These are phyloP conservation scores for Coleophoma eucalyptorum DNA, from an alignment of 2,329 filamentous ascomycete genomes.

Conservation along the genomic window DNA sequence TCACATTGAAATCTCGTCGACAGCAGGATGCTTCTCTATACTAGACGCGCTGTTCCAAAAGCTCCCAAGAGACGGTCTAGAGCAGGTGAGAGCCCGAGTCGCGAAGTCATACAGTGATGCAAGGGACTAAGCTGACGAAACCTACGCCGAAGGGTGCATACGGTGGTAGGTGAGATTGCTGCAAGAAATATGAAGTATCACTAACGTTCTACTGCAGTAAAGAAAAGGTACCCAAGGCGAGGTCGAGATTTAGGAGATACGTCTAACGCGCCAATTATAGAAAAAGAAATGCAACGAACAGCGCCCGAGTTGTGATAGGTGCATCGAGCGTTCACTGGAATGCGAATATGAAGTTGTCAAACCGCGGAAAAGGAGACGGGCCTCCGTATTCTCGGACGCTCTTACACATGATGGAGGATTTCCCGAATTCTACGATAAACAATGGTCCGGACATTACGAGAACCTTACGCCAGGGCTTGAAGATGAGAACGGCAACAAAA, in stretches of 20 bases:
- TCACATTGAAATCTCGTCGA: not conserved
- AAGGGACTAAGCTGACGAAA: conserved; percentile 10
- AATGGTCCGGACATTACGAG: conserved; percentile 18
- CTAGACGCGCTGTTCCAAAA: conserved; percentile 53
- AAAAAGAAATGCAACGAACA: conserved; percentile 30
- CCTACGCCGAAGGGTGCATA: conserved; percentile 22
- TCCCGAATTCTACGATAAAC: conserved; percentile 12
- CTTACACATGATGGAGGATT: conserved; percentile 14
- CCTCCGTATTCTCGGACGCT: conserved; percentile 19
- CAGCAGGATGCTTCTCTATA: conserved; percentile 51
- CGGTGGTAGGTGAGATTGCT: conserved; percentile 20
- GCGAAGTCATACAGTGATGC: not conserved
- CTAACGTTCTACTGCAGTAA: conserved; percentile 16
- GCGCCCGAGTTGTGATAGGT: conserved; percentile 26
- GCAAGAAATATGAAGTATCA: too few species aligned
- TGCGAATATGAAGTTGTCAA: conserved; percentile 29
- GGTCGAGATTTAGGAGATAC: not conserved
- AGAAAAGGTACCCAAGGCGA: conserved; percentile 25
- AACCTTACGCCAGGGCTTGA: conserved; percentile 7
- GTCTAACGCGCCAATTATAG: conserved; percentile 14
- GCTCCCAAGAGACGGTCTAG: conserved; percentile 56
- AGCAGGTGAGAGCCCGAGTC: conserved; percentile 40
- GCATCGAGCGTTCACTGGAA: conserved; percentile 19
- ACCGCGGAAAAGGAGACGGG: conserved; percentile 21
- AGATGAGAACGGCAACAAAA: conserved; percentile 3